Base-by-base conservation (phyloP, 1,284 basidiomycete genomes). In the Tylopilus sp. region DNA sequence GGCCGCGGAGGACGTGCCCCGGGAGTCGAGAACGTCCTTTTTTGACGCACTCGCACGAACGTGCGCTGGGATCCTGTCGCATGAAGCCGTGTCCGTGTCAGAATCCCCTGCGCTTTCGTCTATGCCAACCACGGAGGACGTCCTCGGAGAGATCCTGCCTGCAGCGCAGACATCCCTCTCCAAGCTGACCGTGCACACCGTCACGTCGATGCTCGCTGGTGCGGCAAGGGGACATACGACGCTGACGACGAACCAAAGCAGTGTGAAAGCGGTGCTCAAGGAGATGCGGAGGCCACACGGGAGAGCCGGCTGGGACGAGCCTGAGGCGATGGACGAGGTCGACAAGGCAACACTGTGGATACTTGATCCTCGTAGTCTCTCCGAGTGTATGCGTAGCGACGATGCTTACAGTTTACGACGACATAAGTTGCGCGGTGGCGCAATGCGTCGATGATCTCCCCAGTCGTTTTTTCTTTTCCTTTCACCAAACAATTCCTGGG, bases 201-300 rank as follows among this genome's bases (percentile, higher is more conserved):
- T 85, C 13, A 74, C 81, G 46, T 86, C 83, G 55, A 71, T 89
- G 69, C 71, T 84, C 10, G 78, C 78, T 65, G 90, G 89, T 21
- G 81, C 85, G 0, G 70, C 68, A 34, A 71, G 79, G 28, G 82
- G 85, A 1, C 86, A 88, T 84, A 92, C 90, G 48, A 92, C 87
- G 18, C 70, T 92, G 41, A 89, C 86, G 6, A 87, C 88, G 16
- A 92, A 92, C 55, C 78, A 80, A 57, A 77, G 84, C 29, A 89
- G 89, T 54, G 80, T 91, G 26, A 82, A 79, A 61, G 81, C 84
- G n/a, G 73, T 92, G 31, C 60, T 89, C 54, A 73, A 76, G 52
- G 83, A 83, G 58, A 58, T 48, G 50, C 47, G 15, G 50, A 43
- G 40, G n/a, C 43, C 26, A n/a, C 26, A 33, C 5, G 47, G 47